Conservation (phyloP, 2,329 filamentous ascomycete genomes). For the Elsinoe batatas region DNA sequence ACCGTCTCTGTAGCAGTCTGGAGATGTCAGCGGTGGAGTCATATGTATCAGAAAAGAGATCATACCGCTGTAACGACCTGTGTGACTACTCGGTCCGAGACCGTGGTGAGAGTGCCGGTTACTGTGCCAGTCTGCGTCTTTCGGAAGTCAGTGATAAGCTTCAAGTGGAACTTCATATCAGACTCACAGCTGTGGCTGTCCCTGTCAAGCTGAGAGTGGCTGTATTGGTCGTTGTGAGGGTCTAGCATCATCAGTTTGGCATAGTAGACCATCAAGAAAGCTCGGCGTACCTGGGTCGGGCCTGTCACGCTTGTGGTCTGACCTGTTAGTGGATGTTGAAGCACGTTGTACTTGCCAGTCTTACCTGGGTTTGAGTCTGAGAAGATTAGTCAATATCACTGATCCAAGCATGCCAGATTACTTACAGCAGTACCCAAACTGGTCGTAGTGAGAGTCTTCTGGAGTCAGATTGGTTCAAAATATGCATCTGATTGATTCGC, state of each 20-base stretch:
- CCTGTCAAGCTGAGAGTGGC: neutral
- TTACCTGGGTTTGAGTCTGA: too few species aligned
- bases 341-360: neutral
- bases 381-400: too few species aligned
- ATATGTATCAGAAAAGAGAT: neutral
- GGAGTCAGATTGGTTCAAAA: neutral
- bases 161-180: too few species aligned
- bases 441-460: neutral
- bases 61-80: too few species aligned
- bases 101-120: neutral
- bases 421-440: neutral
- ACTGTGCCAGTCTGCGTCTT: conserved; percentile 5
- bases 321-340: neutral
- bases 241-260: neutral
- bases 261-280: too few species aligned
- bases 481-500: neutral
- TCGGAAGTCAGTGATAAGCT: neutral
- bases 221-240: neutral
- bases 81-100: neutral
- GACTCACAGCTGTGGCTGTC: neutral
- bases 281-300: too few species aligned
- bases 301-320: neutral
- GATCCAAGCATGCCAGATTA: neutral
- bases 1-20: conserved; percentile 2
- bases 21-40: neutral